Evolutionary conservation across 2,329 filamentous ascomycete genomes (phyloP).

Genomic region (Pseudocercospora fuligena): DNA sequence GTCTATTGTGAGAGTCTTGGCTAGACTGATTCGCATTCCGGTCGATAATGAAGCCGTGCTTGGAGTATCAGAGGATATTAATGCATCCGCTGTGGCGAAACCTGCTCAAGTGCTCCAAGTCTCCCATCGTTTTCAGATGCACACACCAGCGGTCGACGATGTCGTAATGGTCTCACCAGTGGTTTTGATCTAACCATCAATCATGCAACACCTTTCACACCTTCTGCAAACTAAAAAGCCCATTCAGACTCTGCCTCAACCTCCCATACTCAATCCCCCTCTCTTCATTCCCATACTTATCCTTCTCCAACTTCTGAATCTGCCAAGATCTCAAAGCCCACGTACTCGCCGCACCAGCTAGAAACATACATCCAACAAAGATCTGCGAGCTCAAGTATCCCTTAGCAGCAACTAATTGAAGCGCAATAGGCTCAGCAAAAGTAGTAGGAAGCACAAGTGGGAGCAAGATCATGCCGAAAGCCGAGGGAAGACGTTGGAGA

Average conservation of each 20-base stretch:
- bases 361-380: slow-evolving; percentile 63
- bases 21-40: background rate
- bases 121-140: background rate
- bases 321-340: slow-evolving; percentile 64
- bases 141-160: background rate
- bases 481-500: slow-evolving; percentile 31
- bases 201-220: background rate
- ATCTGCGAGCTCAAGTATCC: slow-evolving; percentile 61
- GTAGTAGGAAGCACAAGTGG: slow-evolving; percentile 34
- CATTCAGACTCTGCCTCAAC: background rate
- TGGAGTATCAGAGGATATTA: background rate
- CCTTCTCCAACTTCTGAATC: slow-evolving; percentile 54
- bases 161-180: background rate
- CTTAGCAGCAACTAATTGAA: slow-evolving; percentile 30
- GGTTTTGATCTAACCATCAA: background rate
- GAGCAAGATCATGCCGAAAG: slow-evolving; percentile 36
- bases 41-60: background rate
- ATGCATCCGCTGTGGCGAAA: background rate
- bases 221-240: background rate
- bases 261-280: slow-evolving; percentile 8
- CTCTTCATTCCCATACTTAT: slow-evolving; percentile 8
- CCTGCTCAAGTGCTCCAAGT: background rate
- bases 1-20: background rate
- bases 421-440: slow-evolving; percentile 36
- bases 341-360: slow-evolving; percentile 56